Conservation (phyloP, 331 rosid genomes). For the Phaseolus coccineus region DNA sequence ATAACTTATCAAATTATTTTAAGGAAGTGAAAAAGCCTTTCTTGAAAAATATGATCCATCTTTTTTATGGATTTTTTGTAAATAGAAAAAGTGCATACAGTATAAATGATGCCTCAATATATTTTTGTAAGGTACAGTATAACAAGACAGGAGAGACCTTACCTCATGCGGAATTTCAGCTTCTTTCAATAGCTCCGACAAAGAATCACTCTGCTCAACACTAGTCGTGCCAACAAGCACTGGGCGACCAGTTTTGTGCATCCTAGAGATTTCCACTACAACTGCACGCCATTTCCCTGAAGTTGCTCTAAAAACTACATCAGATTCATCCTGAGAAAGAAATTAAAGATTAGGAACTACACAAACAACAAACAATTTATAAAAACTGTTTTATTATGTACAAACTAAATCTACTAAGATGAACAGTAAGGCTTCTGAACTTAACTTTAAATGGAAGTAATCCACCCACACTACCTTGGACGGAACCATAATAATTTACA, state of each 20-base stretch:
- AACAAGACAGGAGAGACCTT: constrained; percentile 30
- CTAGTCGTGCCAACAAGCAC: constrained; percentile 99
- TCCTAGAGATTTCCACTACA: constrained; percentile 96
- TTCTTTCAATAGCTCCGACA: constrained; percentile 85
- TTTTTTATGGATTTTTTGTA: neutral
- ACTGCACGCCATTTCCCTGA: constrained; percentile 97
- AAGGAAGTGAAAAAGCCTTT: neutral
- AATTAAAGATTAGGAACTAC: constrained; percentile 46
- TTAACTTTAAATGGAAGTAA: constrained; percentile 31
- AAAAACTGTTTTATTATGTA: constrained; percentile 20
- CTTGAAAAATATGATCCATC: neutral
- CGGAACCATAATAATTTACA: neutral
- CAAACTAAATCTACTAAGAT: constrained; percentile 18
- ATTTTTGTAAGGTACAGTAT: neutral
- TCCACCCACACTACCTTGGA: constrained; percentile 31
- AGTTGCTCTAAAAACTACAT: constrained; percentile 92
- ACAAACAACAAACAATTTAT: constrained; percentile 33
- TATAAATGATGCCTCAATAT: neutral
- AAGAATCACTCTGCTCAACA: constrained; percentile 96
- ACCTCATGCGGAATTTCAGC: constrained; percentile 94
- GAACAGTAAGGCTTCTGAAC: constrained; percentile 14
- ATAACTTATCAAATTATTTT: neutral
- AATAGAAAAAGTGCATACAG: neutral
- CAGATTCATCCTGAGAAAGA: constrained; percentile 87
- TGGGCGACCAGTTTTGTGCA: constrained; percentile 94